Base-by-base conservation (phyloP, 2,329 filamentous ascomycete genomes). In the Thelonectria rubi region DNA sequence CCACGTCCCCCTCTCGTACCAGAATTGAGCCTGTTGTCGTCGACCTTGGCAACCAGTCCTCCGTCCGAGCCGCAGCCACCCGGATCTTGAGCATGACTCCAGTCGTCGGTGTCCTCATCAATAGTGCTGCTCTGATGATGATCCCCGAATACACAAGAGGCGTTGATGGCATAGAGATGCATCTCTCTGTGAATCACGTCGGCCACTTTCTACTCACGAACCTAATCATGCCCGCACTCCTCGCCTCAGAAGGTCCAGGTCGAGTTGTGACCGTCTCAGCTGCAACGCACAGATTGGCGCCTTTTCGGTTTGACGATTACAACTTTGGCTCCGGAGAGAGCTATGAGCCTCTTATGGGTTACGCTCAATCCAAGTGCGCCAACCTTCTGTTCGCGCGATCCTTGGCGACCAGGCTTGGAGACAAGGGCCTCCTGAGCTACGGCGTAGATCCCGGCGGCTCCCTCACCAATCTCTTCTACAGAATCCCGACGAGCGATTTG, bases 21-120 rank as follows among this genome's bases (percentile, higher is more conserved):
- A 17, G 8, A 5, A 12, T 26, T 49, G 15, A 32, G 30, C 17
- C 46, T 34, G 6, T 32, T 3, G 43, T 70, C 3, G 73, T 80
- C 21, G 34, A 37, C 34, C 34, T 37, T 15, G 34, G 34, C 12
- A 15, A 37, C 15, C 34, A 37, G 14, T 37, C 12, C 3, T 37
- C 34, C 12, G 34, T 37, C 34, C 34, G 34, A 37, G 34, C 34
- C 15, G 34, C 12, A 37, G 34, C 34, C 12, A 10, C 9, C 34
- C 34, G 5, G 12, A 37, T 37, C 34, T 37, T 37, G 15, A 37
- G 15, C 34, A 37, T 37, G 34, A 37, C 34, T 7, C 34, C 34
- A 3, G 34, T 37, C 34, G 34, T 37, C 34, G 34, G 14, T 15
- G 34, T 37, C 3, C 34, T 37, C 5, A 15, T 37, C 34, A 37